These are phyloP conservation scores for Naganishia cerealis DNA, from an alignment of 1,284 basidiomycete species.

Conservation along the genomic window DNA sequence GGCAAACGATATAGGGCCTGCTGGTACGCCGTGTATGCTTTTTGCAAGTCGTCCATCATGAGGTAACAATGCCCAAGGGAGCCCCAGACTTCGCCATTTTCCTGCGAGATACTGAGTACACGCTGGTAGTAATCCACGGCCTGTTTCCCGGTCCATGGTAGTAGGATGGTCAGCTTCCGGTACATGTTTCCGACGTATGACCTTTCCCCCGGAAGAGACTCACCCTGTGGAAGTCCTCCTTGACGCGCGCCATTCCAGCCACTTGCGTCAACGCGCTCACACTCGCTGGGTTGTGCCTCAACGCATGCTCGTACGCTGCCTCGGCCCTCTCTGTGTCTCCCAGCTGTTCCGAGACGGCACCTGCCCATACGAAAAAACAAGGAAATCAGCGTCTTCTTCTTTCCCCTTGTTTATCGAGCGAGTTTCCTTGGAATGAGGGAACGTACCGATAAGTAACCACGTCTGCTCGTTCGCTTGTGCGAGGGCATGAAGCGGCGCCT, in stretches of 20 bases:
- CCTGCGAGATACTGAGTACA: slow-evolving; percentile 80
- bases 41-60: slow-evolving; percentile 98
- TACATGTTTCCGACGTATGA: background rate
- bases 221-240: slow-evolving; percentile 56
- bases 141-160: slow-evolving; percentile 53
- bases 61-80: slow-evolving; percentile 94
- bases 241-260: slow-evolving; percentile 63
- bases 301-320: slow-evolving; percentile 83
- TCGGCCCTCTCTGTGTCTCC: slow-evolving; percentile 83
- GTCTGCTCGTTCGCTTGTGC: slow-evolving; percentile 84
- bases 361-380: slow-evolving; percentile 54
- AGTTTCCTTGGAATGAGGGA: slow-evolving; percentile 3
- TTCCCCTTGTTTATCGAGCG: background rate
- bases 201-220: slow-evolving; percentile 7
- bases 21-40: slow-evolving; percentile 97
- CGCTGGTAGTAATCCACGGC: slow-evolving; percentile 94
- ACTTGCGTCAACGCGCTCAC: slow-evolving; percentile 84
- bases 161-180: background rate
- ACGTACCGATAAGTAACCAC: slow-evolving; percentile 82
- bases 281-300: slow-evolving; percentile 86
- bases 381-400: background rate
- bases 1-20: slow-evolving; percentile 93
- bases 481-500: slow-evolving; percentile 52
- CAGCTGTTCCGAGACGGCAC: slow-evolving; percentile 86
- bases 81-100: slow-evolving; percentile 93